These are phyloP conservation scores for Boletus speciosus DNA, from an alignment of 768 basidiomycete genomes.

Conservation along the genomic window DNA sequence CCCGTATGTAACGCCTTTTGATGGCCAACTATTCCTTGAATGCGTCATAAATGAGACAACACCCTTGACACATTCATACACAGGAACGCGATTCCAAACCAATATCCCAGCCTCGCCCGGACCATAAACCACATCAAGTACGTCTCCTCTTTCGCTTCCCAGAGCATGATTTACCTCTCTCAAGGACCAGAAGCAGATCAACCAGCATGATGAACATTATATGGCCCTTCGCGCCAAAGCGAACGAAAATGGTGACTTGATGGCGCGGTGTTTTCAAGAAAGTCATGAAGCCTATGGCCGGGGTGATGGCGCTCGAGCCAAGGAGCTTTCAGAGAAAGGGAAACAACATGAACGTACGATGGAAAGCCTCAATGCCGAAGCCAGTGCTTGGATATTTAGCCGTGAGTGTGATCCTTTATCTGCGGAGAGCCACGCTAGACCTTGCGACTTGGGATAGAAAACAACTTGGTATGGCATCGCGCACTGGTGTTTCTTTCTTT, in stretches of 20 bases:
- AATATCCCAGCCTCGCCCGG: conserved; percentile 13
- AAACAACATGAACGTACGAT: conserved; percentile 76
- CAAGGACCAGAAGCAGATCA: no score
- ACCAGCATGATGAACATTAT: conserved; percentile 72
- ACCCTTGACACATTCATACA: conserved; percentile 1
- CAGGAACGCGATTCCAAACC: conserved; percentile 19
- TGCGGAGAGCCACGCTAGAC: background rate
- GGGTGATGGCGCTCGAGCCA: conserved; percentile 75
- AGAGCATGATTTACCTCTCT: no score
- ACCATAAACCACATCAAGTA: conserved; percentile 15
- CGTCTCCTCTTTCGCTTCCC: no score
- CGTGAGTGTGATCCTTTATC: conserved; percentile 38
- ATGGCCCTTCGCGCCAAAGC: conserved; percentile 68
- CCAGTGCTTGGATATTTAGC: conserved; percentile 82
- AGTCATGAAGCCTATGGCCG: conserved; percentile 72
- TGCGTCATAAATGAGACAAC: conserved; percentile 1
- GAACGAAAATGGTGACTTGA: conserved; percentile 72
- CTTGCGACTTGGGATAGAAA: conserved; percentile 43
- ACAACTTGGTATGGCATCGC: conserved; percentile 55
- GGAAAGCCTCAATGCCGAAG: conserved; percentile 75
- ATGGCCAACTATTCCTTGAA: background rate
- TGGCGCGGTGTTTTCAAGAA: conserved; percentile 66
- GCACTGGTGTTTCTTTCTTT: background rate
- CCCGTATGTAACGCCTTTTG: background rate
- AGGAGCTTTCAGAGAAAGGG: conserved; percentile 77